phyloP scores from a whole-genome alignment of 495 filamentous ascomycete genomes.

The Hypoxylon fuscum region DNA sequence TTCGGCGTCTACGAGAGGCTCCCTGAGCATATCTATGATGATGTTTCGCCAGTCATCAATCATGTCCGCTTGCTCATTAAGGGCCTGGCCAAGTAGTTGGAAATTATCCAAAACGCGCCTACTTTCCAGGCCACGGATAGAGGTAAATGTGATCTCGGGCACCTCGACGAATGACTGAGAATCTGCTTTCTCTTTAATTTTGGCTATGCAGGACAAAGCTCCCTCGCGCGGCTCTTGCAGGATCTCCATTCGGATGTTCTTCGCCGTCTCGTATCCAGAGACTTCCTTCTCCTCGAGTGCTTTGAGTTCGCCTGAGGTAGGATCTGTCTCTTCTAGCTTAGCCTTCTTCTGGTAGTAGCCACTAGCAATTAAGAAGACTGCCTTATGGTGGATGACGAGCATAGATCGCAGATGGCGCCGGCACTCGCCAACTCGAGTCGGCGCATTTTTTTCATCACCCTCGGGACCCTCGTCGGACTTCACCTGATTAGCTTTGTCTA shows the following conservation, averaged over 20 bases:
- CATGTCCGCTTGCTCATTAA: conserved; percentile 75
- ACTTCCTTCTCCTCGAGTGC: conserved; percentile 73
- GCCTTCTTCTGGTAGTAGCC: conserved; percentile 83
- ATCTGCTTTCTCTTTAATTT: conserved; percentile 54
- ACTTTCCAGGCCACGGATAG: conserved; percentile 49
- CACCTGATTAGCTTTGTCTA: conserved; percentile 51
- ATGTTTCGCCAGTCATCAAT: conserved; percentile 77
- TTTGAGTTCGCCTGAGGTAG: conserved; percentile 72
- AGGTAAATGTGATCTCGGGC: conserved; percentile 55
- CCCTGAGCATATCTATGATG: conserved; percentile 72
- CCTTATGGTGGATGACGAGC: conserved; percentile 83
- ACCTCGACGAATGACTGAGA: conserved; percentile 69
- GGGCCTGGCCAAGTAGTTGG: conserved; percentile 52
- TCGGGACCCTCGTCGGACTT: conserved; percentile 42
- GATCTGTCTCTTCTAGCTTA: conserved; percentile 65
- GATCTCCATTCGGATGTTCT: conserved; percentile 78
- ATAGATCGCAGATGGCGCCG: conserved; percentile 73
- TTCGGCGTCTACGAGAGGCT: conserved; percentile 85
- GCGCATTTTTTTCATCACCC: conserved; percentile 34
- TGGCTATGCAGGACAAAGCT: conserved; percentile 51
- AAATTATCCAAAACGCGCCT: conserved; percentile 42
- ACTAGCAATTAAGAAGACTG: conserved; percentile 84
- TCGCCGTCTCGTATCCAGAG: conserved; percentile 78
- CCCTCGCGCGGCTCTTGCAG: conserved; percentile 56
- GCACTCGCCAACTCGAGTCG: conserved; percentile 54